Evolutionary conservation across 1,284 basidiomycete species (phyloP).

Genomic region (Neonothopanus nambi): DNA sequence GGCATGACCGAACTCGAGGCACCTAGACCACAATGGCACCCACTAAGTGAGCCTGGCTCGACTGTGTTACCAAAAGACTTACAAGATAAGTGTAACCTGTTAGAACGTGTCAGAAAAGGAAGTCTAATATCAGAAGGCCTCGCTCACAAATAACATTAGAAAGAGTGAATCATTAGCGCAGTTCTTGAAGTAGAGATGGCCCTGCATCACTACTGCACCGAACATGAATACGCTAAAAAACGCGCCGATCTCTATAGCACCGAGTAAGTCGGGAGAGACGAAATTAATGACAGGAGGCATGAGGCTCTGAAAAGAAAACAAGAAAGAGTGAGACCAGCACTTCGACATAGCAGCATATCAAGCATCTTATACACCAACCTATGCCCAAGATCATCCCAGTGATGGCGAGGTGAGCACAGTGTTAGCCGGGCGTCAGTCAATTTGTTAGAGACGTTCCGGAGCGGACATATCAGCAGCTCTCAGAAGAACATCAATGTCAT

Average conservation of each 20-base stretch:
- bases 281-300: constrained; percentile 2
- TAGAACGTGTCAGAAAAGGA: background rate
- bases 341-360: too few species aligned
- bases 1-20: constrained; percentile 22
- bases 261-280: constrained; percentile 11
- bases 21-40: constrained; percentile 5
- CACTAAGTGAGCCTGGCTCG: too few species aligned
- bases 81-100: background rate
- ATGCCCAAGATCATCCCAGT: too few species aligned
- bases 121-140: background rate
- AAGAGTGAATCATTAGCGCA: constrained; percentile 16
- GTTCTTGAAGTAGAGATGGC: constrained; percentile 21
- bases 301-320: too few species aligned
- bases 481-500: too few species aligned
- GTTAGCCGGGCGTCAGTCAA: too few species aligned
- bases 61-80: background rate
- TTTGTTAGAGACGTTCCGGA: too few species aligned
- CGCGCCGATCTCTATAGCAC: constrained; percentile 24
- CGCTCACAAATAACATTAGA: constrained; percentile 20
- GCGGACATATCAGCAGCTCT: too few species aligned
- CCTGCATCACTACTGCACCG: constrained; percentile 21
- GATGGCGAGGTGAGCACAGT: too few species aligned
- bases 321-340: too few species aligned
- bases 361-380: too few species aligned
- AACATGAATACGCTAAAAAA: constrained; percentile 23